Conservation (phyloP, 768 basidiomycete species). For the Candolleomyces eurysporus region DNA sequence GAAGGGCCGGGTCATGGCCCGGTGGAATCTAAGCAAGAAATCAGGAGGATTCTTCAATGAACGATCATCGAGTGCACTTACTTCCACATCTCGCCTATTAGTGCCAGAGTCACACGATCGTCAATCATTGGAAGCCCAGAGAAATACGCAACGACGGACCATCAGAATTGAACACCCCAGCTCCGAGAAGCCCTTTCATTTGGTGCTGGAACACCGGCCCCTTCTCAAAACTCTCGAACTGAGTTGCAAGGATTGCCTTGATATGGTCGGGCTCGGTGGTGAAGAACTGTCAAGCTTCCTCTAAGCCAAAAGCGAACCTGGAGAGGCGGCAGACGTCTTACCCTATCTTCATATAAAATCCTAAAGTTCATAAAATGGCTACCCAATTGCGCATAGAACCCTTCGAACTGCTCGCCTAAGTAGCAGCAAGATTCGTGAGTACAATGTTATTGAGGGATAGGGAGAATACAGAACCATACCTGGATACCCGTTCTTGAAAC, state of each 20-base stretch:
- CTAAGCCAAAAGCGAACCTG: neutral
- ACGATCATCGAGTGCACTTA: conserved; percentile 20
- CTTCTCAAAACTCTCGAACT: conserved; percentile 40
- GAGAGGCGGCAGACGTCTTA: conserved; percentile 12
- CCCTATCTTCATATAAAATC: conserved; percentile 24
- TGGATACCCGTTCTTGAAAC: conserved; percentile 30
- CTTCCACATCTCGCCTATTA: conserved; percentile 53
- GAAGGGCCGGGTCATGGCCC: conserved; percentile 61
- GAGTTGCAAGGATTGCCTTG: conserved; percentile 40
- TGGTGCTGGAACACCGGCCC: conserved; percentile 14
- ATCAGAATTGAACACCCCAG: conserved; percentile 55
- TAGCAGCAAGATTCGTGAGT: conserved; percentile 8
- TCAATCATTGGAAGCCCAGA: no score
- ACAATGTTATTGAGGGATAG: neutral
- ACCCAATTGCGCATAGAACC: conserved; percentile 22
- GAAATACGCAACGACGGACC: conserved; percentile 23
- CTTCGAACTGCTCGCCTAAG: conserved; percentile 18
- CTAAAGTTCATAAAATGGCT: conserved; percentile 17
- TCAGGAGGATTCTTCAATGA: neutral
- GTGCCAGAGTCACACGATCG: neutral
- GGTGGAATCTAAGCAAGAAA: conserved; percentile 45
- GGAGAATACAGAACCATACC: conserved; percentile 14
- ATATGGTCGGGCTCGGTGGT: conserved; percentile 6
- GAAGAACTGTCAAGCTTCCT: conserved; percentile 14
- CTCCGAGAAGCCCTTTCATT: conserved; percentile 33